Evolutionary conservation across 495 filamentous ascomycete genomes (phyloP), one percentile per base, ranked within the genome.

Genomic region (Penicillium turbatum): DNA sequence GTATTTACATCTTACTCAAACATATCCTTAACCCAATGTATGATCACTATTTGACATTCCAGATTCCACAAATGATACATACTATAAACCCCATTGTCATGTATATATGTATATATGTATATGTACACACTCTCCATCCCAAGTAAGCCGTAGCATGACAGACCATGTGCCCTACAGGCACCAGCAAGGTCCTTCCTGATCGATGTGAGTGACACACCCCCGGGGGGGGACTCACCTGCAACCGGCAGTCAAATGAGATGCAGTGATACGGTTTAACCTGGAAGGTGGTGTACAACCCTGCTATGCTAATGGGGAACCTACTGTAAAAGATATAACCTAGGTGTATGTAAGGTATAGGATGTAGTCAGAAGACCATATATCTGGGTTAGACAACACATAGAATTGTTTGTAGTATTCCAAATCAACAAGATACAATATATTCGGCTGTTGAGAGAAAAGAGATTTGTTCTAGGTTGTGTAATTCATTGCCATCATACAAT

Each of bases 221-320:
- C n/a, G n/a, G n/a, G n/a, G n/a, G n/a, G n/a, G n/a, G n/a, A n/a
- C n/a, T n/a, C n/a, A n/a, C n/a, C n/a, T n/a, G n/a, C n/a, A n/a
- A n/a, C n/a, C n/a, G n/a, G 16, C 36, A 6, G 10, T 16, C 15
- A 31, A 31, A 26, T 7, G 15, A 9, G 21, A 24, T 43, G 24
- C 40, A 43, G 40, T 31, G n/a, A 43, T 43, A 27, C 40, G n/a
- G n/a, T n/a, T n/a, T n/a, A 42, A 27, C 39, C 39, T 8, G n/a
- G 5, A 1, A 27, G 10, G 21, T n/a, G 24, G 40, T 43, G 29
- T 43, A 40, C 38, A 40, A 21, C 38, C 38, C 38, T 40, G 19
- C 4, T 11, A 40, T 40, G 38, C n/a, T n/a, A n/a, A n/a, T n/a
- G n/a, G n/a, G n/a, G n/a, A 43, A 29, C 40, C 40, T 16, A 43